These are phyloP conservation scores for Melampsora americana DNA, from an alignment of 1,284 basidiomycete genomes.

Conservation along the genomic window DNA sequence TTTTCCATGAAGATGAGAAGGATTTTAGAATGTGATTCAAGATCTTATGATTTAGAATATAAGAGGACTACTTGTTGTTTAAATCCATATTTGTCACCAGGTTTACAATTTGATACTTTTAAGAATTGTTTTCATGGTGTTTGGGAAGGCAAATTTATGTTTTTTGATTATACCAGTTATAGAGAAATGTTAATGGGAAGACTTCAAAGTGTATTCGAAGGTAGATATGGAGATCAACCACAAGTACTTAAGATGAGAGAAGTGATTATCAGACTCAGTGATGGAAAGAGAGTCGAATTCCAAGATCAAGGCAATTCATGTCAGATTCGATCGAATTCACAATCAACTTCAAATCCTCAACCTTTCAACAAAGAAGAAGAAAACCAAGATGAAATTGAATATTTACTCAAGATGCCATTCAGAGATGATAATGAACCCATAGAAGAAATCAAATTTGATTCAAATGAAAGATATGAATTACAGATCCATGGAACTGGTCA, in stretches of 20 bases:
- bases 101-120: constrained; percentile 49
- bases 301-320: constrained; percentile 15
- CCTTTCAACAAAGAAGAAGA: too few species aligned
- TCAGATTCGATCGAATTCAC: not conserved
- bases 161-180: constrained; percentile 52
- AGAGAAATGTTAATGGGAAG: constrained; percentile 52
- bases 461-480: constrained; percentile 9
- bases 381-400: constrained; percentile 24
- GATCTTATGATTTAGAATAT: constrained; percentile 51
- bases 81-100: constrained; percentile 46
- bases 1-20: constrained; percentile 32
- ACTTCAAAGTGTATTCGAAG: constrained; percentile 51
- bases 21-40: constrained; percentile 45
- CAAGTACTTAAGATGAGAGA: constrained; percentile 53
- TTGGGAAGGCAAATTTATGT: constrained; percentile 52
- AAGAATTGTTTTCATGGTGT: constrained; percentile 49
- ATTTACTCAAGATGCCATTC: constrained; percentile 2
- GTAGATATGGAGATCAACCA: constrained; percentile 53
- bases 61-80: constrained; percentile 48
- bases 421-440: not conserved
- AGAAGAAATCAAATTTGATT: constrained; percentile 1
- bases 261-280: constrained; percentile 47
- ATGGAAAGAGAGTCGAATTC: constrained; percentile 13
- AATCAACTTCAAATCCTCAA: not conserved
- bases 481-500: constrained; percentile 47